A percentile compares a stretch with the other conserved stretches of the same genome.
phyloP scores from a whole-genome alignment of 1,139 yeast species.

The Candida gigantensis region DNA sequence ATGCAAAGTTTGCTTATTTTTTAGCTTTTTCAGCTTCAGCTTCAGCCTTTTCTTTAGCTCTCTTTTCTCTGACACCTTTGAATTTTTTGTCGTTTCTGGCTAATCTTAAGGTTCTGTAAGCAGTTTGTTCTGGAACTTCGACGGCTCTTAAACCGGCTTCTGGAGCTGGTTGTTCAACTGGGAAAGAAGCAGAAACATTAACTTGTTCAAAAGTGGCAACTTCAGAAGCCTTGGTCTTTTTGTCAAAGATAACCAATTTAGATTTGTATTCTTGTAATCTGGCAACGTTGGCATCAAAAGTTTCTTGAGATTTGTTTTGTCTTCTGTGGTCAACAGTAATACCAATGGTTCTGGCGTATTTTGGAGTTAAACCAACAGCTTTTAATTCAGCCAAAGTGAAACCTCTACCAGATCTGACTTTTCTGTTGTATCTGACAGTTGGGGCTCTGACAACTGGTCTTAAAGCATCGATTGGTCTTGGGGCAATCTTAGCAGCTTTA shows the following conservation, averaged over 20 bases:
- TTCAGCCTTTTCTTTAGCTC: conserved; percentile 95
- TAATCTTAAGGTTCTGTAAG: conserved; percentile 92
- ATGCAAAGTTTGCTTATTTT: conserved; percentile 55
- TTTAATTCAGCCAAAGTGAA: conserved; percentile 97
- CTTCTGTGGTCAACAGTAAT: conserved; percentile 99
- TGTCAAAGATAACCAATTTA: conserved; percentile 94
- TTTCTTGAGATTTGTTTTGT: conserved; percentile 97
- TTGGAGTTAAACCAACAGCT: conserved; percentile 95
- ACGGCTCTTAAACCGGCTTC: conserved; percentile 91
- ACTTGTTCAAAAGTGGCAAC: conserved; percentile 71
- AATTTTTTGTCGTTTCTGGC: conserved; percentile 94
- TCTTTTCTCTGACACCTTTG: conserved; percentile 96
- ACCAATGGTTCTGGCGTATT: conserved; percentile 98
- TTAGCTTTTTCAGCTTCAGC: conserved; percentile 98
- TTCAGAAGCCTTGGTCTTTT: conserved; percentile 76
- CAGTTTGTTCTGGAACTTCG: conserved; percentile 79
- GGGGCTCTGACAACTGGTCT: conserved; percentile 99
- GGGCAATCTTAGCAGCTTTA: conserved; percentile 95
- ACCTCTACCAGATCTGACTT: conserved; percentile 99
- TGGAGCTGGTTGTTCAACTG: conserved; percentile 75
- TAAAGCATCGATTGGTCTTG: conserved; percentile 94
- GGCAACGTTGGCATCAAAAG: conserved; percentile 90
- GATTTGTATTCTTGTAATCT: conserved; percentile 96
- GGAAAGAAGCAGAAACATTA: conserved; percentile 83
- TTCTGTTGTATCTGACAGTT: conserved; percentile 98